Conservation (phyloP, 345 rosid genomes). For the Viola odorata region DNA sequence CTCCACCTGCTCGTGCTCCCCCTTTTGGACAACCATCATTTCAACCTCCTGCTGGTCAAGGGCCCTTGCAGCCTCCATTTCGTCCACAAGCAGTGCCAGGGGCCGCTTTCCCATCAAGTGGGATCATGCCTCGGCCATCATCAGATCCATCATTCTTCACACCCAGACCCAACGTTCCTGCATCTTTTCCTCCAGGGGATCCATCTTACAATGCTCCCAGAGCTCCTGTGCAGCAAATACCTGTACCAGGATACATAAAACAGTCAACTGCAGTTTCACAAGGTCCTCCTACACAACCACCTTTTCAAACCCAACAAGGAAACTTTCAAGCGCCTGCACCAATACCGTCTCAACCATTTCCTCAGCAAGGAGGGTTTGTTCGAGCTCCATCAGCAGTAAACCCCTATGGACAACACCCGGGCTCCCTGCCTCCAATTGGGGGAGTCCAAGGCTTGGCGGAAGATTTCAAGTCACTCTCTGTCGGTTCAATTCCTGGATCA, state of each 20-base stretch:
- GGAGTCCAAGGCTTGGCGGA: slow-evolving; percentile 65
- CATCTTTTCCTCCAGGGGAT: slow-evolving; percentile 33
- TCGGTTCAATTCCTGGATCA: slow-evolving; percentile 77
- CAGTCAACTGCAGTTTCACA: slow-evolving; percentile 42
- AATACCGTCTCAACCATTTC: slow-evolving; percentile 36
- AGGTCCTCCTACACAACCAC: slow-evolving; percentile 44
- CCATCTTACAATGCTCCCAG: slow-evolving; percentile 38
- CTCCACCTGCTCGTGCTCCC: slow-evolving; percentile 37
- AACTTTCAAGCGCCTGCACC: slow-evolving; percentile 37
- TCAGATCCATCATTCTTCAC: slow-evolving; percentile 29
- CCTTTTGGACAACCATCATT: slow-evolving; percentile 45
- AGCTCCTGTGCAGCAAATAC: slow-evolving; percentile 32
- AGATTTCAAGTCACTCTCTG: slow-evolving; percentile 77
- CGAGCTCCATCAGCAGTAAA: slow-evolving; percentile 35
- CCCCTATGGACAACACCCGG: slow-evolving; percentile 39
- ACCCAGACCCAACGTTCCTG: slow-evolving; percentile 49
- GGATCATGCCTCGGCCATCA: slow-evolving; percentile 32
- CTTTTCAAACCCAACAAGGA: slow-evolving; percentile 52
- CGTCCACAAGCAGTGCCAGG: slow-evolving; percentile 46
- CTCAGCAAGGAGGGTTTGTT: slow-evolving; percentile 49
- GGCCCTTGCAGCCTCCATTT: slow-evolving; percentile 36
- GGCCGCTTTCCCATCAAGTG: slow-evolving; percentile 50
- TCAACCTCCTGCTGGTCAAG: slow-evolving; percentile 53
- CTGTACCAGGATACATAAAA: slow-evolving; percentile 60
- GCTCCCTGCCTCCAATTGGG: slow-evolving; percentile 61